phyloP scores from a whole-genome alignment of 257 asterid genomes.

The Striga asiatica region DNA sequence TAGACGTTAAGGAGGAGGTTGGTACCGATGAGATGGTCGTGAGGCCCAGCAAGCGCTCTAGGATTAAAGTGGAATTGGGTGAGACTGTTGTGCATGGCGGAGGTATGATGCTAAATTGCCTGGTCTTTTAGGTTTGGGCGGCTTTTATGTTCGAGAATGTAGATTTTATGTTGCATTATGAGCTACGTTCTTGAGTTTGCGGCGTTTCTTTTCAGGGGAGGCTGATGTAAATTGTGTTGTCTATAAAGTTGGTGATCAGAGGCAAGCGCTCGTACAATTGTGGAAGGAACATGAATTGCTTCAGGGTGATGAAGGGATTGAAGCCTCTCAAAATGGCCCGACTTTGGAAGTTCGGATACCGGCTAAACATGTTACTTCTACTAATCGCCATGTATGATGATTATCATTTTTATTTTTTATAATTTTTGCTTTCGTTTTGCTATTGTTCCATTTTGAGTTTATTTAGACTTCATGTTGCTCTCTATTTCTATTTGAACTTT shows the following conservation, averaged over 20 bases:
- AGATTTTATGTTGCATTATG: background rate
- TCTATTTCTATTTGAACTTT: no score
- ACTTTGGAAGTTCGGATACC: constrained; percentile 89
- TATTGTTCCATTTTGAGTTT: no score
- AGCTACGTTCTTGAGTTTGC: constrained; percentile 12
- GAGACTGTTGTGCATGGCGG: no score
- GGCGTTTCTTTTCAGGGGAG: constrained; percentile 42
- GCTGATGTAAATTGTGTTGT: constrained; percentile 50
- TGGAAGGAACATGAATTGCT: constrained; percentile 72
- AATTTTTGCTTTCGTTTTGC: background rate
- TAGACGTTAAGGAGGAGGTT: no score
- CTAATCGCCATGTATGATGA: constrained; percentile 78
- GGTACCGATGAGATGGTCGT: no score
- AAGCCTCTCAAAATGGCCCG: constrained; percentile 61
- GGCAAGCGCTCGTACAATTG: constrained; percentile 67
- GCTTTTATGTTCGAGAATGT: no score
- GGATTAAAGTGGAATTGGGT: no score
- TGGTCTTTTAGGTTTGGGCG: no score
- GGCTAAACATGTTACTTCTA: constrained; percentile 86
- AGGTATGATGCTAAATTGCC: no score
- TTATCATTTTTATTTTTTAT: constrained; percentile 2
- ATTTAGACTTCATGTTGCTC: no score
- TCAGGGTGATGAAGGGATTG: constrained; percentile 49
- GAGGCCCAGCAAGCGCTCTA: no score
- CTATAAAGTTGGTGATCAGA: constrained; percentile 81